Base-by-base conservation (phyloP, 78 protist genomes). In the Polysphondylium violaceum region DNA sequence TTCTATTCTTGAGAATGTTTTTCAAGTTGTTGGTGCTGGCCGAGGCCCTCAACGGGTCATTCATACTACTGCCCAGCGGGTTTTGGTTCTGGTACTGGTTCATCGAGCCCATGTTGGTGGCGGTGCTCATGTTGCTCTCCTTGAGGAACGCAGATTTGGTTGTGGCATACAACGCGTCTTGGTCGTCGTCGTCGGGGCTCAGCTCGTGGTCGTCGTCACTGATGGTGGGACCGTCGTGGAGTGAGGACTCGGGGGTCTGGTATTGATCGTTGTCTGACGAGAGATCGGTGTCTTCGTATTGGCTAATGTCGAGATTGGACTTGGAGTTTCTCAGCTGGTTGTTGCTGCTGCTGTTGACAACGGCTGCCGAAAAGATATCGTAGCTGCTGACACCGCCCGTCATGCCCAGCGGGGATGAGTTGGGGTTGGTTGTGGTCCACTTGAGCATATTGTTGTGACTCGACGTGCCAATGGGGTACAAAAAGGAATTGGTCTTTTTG, bases 171-270 rank as follows among this genome's bases (percentile, higher is more conserved):
- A 73, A 56, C 51, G 27, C 35, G 51, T 76, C 86, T 8, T 59
- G 60, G 43, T 58, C 36, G 17, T 69, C 71, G 0, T 55, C 76
- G 1, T 53, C 68, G 3, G 21, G 25, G 7, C 36, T 40, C n/a
- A n/a, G n/a, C n/a, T n/a, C n/a, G n/a, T n/a, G n/a, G n/a, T n/a
- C n/a, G 5, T 29, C 41, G 16, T 35, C 31, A 53, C 61, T 53
- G 31, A 36, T 27, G 23, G 27, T 17, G 14, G 11, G 11, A n/a
- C 44, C 71, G 1, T 56, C 50, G 8, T 69, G 29, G 9, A 83
- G 14, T 38, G 91, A 83, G 17, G 91, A 58, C 25, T 83, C 91
- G 7, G 91, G 91, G 17, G 91, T 83, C 40, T 59, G 36, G 8
- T 27, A 83, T 14, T 69, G 81, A 69, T 55, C 79, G 27, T 83